Base-by-base conservation (phyloP, 2,329 filamentous ascomycete genomes). In the Elsinoe ampelina region DNA sequence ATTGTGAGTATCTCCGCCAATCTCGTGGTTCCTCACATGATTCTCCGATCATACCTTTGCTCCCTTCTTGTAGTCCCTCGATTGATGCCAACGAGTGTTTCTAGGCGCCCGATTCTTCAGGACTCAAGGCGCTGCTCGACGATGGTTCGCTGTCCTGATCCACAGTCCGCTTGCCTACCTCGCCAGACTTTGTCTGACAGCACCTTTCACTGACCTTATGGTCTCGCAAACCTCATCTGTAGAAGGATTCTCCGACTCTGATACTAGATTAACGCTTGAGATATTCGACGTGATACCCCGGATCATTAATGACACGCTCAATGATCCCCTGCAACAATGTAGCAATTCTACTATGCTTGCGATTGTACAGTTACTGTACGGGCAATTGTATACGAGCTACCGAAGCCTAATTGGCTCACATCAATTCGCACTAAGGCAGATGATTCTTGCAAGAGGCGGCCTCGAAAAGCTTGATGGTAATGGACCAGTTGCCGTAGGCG, bases 121-220 rank as follows among this genome's bases (percentile, higher is more conserved):
- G 13, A 42, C 38, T 10, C 38, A 42, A 42, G 38, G 38, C 15
- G 38, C 38, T 19, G 38, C 38, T 10, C 12, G 8, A 15, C 13
- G 38, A n/a, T 68, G 65, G 65, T 58, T 67, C 13, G 66, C 66
- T 0, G 58, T 58, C 3, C 54, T 69, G 10, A 60, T 66, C 10
- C 58, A 60, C 10, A 58, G 61, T 10, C 61, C 58, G 5, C 61
- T 63, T 38, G 63, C 67, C 1, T 68, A 67, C 35, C 56, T 68
- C n/a, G 66, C 64, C 57, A 67, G 65, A 2, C 58, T 69, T 1
- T 66, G 63, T 51, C 64, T 68, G 11, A 66, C 67, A 2, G 60
- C 67, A 8, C 64, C 66, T 2, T 65, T 68, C 38, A 63, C 67
- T 11, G 67, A 68, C 36, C 63, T 67, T 30, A 69, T 69, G 65